Evolutionary conservation across 1,284 basidiomycete species (phyloP).

Genomic region (Cryptococcus hybrid): DNA sequence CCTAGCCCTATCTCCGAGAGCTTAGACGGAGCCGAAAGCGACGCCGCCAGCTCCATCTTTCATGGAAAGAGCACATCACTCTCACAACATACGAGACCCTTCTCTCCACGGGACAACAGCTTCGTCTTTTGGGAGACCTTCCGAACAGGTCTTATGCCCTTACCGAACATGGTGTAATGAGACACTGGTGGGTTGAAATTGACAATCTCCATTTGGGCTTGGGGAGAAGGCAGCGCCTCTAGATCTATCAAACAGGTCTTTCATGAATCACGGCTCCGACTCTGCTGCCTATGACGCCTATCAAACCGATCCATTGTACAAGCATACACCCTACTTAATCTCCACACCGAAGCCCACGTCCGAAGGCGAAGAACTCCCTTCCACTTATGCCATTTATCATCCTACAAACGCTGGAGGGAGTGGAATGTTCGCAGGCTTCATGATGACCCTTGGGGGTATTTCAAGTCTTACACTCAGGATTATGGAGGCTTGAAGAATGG

Average conservation of each 20-base stretch:
- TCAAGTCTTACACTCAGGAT: conserved; percentile 49
- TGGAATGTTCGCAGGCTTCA: conserved; percentile 50
- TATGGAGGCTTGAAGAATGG: conserved; percentile 52
- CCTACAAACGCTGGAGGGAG: conserved; percentile 47
- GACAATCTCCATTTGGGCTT: too few relatives aligned
- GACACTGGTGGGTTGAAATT: too few relatives aligned
- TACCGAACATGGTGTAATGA: too few relatives aligned
- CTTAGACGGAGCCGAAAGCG: conserved; percentile 17
- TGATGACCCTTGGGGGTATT: conserved; percentile 51
- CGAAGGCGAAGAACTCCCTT: conserved; percentile 23
- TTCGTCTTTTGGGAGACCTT: too few relatives aligned
- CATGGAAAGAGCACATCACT: conserved; percentile 35
- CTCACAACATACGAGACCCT: conserved; percentile 14
- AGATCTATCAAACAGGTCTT: too few relatives aligned
- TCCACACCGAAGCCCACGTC: conserved; percentile 28
- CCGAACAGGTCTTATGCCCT: too few relatives aligned
- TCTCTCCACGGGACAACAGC: too few relatives aligned
- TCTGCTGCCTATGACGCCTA: conserved; percentile 51
- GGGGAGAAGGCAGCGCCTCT: too few relatives aligned
- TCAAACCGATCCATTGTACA: conserved; percentile 51
- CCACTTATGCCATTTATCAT: conserved; percentile 49
- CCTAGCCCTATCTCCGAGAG: conserved; percentile 22
- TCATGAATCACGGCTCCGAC: conserved; percentile 41
- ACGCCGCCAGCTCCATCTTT: conserved; percentile 26
- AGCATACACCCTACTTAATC: conserved; percentile 52